Conservation (phyloP, 106 monocot genomes). For the Apostasia ramifera region DNA sequence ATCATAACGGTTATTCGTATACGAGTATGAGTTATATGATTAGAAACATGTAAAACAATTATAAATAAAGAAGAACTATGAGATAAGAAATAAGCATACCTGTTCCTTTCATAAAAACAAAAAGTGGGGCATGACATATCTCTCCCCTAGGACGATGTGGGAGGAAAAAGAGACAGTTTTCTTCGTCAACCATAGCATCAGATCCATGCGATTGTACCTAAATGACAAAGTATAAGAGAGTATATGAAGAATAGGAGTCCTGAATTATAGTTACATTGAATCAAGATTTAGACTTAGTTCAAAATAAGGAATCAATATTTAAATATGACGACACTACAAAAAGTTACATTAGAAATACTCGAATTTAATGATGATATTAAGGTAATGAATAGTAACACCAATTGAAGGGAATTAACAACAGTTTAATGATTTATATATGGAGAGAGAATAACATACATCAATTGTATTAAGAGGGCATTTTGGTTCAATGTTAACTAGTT, state of each 20-base stretch:
- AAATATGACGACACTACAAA: too few relatives aligned
- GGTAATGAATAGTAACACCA: background rate
- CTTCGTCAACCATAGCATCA: constrained; percentile 99
- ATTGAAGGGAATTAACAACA: background rate
- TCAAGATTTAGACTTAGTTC: too few relatives aligned
- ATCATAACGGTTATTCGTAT: too few relatives aligned
- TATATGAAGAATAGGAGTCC: background rate
- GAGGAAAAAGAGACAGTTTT: constrained; percentile 89
- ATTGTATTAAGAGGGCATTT: too few relatives aligned
- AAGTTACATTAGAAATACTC: too few relatives aligned
- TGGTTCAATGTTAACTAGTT: too few relatives aligned
- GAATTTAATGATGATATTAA: background rate
- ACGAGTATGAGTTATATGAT: background rate
- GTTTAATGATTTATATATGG: background rate
- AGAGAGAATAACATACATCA: too few relatives aligned
- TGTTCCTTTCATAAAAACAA: constrained; percentile 98
- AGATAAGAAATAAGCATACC: constrained; percentile 24
- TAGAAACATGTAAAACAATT: background rate
- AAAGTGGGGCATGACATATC: constrained; percentile 67
- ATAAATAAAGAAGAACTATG: too few relatives aligned
- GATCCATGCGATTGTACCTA: constrained; percentile 95
- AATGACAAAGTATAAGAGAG: background rate
- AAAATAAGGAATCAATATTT: too few relatives aligned
- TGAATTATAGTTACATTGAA: too few relatives aligned
- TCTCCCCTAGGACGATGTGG: constrained; percentile 73